Conservation (phyloP, 2,329 filamentous ascomycete genomes). For the Lecanicillium sp. region DNA sequence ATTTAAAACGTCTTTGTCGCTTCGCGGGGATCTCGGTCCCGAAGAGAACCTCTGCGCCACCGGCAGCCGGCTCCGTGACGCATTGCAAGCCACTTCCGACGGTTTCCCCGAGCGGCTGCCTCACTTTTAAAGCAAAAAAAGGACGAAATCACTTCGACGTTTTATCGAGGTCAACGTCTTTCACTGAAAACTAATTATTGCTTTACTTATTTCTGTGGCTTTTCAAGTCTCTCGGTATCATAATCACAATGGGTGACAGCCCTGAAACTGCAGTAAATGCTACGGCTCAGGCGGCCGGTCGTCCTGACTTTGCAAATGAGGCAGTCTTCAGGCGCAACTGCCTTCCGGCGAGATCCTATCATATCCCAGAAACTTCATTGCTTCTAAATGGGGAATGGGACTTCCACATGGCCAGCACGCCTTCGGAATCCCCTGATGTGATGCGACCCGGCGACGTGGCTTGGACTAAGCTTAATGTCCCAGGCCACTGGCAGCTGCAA, state of each 20-base stretch:
- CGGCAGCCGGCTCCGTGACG: too few species aligned
- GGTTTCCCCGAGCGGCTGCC: too few species aligned
- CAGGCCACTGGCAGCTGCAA: slow-evolving; percentile 64
- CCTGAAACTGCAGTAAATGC: slow-evolving; percentile 15
- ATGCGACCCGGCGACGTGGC: slow-evolving; percentile 12
- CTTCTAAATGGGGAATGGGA: slow-evolving; percentile 50
- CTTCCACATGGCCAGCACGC: slow-evolving; percentile 42
- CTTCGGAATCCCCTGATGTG: slow-evolving; percentile 36
- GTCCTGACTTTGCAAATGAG: slow-evolving; percentile 42
- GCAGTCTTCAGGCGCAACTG: slow-evolving; percentile 45
- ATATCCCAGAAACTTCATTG: slow-evolving; percentile 40
- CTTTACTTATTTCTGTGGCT: not conserved
- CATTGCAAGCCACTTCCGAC: too few species aligned
- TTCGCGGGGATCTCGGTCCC: too few species aligned
- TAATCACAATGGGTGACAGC: slow-evolving; percentile 13
- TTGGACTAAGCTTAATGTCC: slow-evolving; percentile 45
- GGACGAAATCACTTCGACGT: too few species aligned
- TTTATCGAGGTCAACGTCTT: too few species aligned
- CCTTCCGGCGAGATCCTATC: slow-evolving; percentile 43
- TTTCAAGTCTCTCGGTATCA: not conserved
- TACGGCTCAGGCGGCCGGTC: slow-evolving; percentile 24
- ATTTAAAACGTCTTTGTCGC: too few species aligned
- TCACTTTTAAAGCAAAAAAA: too few species aligned
- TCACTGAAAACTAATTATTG: too few species aligned
- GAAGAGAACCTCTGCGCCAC: too few species aligned